Conservation (phyloP, 306 rosid species). For the Purshia tridentata region DNA sequence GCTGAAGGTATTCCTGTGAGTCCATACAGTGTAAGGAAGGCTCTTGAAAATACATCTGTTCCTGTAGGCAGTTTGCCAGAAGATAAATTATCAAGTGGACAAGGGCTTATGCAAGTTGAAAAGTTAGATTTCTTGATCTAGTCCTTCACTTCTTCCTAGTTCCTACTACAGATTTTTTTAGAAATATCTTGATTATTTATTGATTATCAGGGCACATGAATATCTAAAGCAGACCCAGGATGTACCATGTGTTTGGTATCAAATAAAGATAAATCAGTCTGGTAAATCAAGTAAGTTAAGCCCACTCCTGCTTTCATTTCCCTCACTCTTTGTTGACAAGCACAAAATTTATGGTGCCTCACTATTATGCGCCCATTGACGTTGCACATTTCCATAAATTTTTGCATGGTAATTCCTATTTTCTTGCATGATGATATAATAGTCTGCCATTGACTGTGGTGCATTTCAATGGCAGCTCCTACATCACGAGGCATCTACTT, state of each 20-base stretch:
- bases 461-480: conserved; percentile 59
- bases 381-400: neutral
- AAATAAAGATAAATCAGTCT: conserved; percentile 60
- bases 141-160: conserved; percentile 18
- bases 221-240: conserved; percentile 59
- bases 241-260: conserved; percentile 73
- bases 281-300: conserved; percentile 84
- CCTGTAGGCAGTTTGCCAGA: conserved; percentile 72
- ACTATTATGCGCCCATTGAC: neutral
- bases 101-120: conserved; percentile 99
- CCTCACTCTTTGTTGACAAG: neutral
- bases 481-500: conserved; percentile 84
- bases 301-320: neutral
- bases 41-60: conserved; percentile 84
- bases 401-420: neutral
- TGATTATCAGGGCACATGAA: conserved; percentile 78
- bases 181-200: conserved; percentile 16
- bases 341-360: neutral
- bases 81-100: conserved; percentile 88
- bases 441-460: conserved; percentile 12
- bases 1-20: conserved; percentile 86
- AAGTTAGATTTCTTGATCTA: conserved; percentile 54
- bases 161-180: neutral
- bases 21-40: conserved; percentile 83
- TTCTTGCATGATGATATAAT: neutral